Evolutionary conservation across 805 yeast species (phyloP), one percentile per base, ranked within the genome.

Genomic region (Candida easanensis): DNA sequence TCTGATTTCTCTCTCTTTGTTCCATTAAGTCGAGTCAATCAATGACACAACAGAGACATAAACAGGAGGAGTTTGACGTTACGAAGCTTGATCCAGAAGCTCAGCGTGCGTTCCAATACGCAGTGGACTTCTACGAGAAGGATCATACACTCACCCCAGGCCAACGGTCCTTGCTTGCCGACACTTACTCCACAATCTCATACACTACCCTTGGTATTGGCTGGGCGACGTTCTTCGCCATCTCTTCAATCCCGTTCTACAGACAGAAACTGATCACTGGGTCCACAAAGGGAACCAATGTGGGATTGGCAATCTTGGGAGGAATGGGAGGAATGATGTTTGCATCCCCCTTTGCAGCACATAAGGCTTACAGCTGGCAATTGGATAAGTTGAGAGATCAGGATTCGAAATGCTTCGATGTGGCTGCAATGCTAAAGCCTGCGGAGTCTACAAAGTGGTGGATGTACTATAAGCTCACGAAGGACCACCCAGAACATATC

Each of bases 401-500:
- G 60, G 68, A 45, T 54, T 53, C 38, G 58, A 63, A 36, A 56
- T 70, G 65, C 33, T 67, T 52, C n/a, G 48, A 52, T 11, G 54
- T 55, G 4, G 56, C 60, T 3, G 44, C 54, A 13, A 42, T 66
- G 18, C 45, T 70, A 16, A 56, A 58, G 22, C 60, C 62, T 10
- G 63, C 61, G 0, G 61, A 64, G 33, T 57, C 71, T 5, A 53
- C 68, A 2, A 63, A 57, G 54, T 77, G 80, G 80, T 64, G 74
- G 32, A 53, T 70, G 19, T 83, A 83, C 58, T 82, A 75, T 57
- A 64, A 68, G 37, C 60, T 69, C 45, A 73, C 85, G 0, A 65
- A 70, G 30, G 67, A 68, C 15, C 75, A 82, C 51, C 79, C 82
- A 0, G 69, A 68, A 17, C 68, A 69, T 38, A 66, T 75, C 30